Base-by-base conservation (phyloP, 139 green algal genomes). In the Desmodesmus armatus region DNA sequence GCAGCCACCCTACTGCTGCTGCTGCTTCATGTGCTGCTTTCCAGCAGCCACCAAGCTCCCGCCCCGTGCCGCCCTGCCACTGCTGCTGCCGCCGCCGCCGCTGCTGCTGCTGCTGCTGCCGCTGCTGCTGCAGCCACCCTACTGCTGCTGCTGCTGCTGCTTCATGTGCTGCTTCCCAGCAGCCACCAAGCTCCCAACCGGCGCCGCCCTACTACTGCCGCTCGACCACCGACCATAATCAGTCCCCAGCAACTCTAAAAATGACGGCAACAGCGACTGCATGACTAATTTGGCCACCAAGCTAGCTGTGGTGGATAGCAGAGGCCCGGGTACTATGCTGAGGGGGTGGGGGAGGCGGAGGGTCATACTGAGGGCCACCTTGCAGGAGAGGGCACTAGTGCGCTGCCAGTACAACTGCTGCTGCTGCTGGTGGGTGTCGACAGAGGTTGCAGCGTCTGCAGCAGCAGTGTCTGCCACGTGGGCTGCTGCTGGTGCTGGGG, bases 211-310 rank as follows among this genome's bases (percentile, higher is more conserved):
- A 7, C 71, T 82, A 23, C 43, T 77, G 31, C 78, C 85, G 27
- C 33, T 23, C 3, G 85, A 71, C 85, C 85, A 89, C 3, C 85
- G 71, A 0, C 47, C 73, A 49, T 89, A 89, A 40, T 89, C 85
- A 27, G 71, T 73, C 6, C 79, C 72, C 1, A 89, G 72, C 85
- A 89, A 62, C 53, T 89, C 88, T 65, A 92, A 43, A 39, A 92
- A 92, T 53, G 63, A 78, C 1, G 88, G 88, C 72, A 92, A 53
- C 66, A 92, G 78, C 13, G 82, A 82, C 53, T 86, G 77, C 72
- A 92, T 87, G 21, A 82, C 85, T 27, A 90, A 80, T 65, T 81
- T 80, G 2, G 85, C 88, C 0, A 92, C 78, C n/a, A 92, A 43
- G 37, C 77, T 58, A 15, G 79, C 88, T 17, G 88, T 85, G 25